A percentile compares a stretch with the other conserved stretches of the same genome.
Conservation (phyloP, 129 eudicot species). For the Oenanthe sinensis region DNA sequence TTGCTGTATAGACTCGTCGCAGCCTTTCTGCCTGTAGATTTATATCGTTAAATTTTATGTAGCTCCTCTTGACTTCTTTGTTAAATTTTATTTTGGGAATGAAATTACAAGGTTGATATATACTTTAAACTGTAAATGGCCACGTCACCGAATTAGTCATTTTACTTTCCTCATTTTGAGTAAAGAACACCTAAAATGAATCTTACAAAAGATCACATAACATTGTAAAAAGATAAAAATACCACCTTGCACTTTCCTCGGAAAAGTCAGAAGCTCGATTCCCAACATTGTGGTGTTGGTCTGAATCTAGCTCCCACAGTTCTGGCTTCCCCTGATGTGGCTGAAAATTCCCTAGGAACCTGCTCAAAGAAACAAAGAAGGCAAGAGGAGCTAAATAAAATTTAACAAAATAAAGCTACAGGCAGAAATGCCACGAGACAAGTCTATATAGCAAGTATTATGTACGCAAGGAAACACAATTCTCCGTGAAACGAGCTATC, state of each 20-base stretch:
- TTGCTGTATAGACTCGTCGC: not conserved
- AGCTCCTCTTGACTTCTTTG: not conserved
- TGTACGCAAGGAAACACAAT: not conserved
- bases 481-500: not conserved
- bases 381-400: not conserved
- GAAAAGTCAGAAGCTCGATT: constrained; percentile 45
- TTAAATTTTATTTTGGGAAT: no score
- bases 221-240: not conserved
- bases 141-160: not conserved
- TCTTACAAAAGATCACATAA: not conserved
- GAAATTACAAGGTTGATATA: not conserved
- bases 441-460: not conserved
- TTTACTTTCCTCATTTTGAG: not conserved
- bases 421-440: not conserved
- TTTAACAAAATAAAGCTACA: not conserved
- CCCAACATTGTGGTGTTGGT: constrained; percentile 72
- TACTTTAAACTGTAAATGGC: not conserved
- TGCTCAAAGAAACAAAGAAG: constrained; percentile 24
- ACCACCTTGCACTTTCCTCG: constrained; percentile 54
- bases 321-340: constrained; percentile 86
- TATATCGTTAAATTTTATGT: not conserved
- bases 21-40: no score
- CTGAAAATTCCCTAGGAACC: constrained; percentile 93
- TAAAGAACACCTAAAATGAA: not conserved
- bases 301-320: constrained; percentile 96